A percentile compares a stretch with the other conserved stretches of the same genome.
Conservation (phyloP, 352 stramenopile species). For the Pythium aphanidermatum region DNA sequence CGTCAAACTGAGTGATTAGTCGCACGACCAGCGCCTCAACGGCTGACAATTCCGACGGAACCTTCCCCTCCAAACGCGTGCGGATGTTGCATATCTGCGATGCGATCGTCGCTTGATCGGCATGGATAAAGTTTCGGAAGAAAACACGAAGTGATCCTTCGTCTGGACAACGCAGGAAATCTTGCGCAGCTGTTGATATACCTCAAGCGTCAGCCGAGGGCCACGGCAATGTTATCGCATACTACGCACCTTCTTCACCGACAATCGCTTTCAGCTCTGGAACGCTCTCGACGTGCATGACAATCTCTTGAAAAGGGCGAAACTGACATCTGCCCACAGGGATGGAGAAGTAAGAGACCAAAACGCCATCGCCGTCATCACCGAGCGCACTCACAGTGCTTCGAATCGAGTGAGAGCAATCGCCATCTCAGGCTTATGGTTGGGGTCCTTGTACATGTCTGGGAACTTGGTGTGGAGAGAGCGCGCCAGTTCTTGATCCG, state of each 20-base stretch:
- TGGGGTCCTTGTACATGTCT: slow-evolving; percentile 95
- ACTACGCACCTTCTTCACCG: slow-evolving; percentile 26
- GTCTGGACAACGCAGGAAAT: no score
- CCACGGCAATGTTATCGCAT: background rate
- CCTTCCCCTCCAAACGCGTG: slow-evolving; percentile 50
- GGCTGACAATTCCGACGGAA: slow-evolving; percentile 17
- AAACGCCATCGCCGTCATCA: background rate
- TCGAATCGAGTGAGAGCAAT: slow-evolving; percentile 97
- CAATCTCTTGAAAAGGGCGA: slow-evolving; percentile 90
- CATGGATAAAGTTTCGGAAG: slow-evolving; percentile 79
- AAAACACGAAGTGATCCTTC: slow-evolving; percentile 48
- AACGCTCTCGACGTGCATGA: slow-evolving; percentile 76
- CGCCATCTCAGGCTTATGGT: slow-evolving; percentile 99
- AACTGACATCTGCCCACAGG: slow-evolving; percentile 77
- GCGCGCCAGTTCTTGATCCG: slow-evolving; percentile 73
- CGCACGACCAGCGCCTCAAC: slow-evolving; percentile 87
- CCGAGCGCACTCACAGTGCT: slow-evolving; percentile 72
- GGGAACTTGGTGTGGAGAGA: slow-evolving; percentile 84
- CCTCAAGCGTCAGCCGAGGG: no score
- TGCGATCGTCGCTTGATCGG: slow-evolving; percentile 54
- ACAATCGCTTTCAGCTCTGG: slow-evolving; percentile 86
- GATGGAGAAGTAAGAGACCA: slow-evolving; percentile 5
- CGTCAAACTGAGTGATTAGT: slow-evolving; percentile 91
- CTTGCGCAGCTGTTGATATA: no score
- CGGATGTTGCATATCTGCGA: slow-evolving; percentile 76